Conservation (phyloP, 768 basidiomycete species). For the Kondoa malvinella region DNA sequence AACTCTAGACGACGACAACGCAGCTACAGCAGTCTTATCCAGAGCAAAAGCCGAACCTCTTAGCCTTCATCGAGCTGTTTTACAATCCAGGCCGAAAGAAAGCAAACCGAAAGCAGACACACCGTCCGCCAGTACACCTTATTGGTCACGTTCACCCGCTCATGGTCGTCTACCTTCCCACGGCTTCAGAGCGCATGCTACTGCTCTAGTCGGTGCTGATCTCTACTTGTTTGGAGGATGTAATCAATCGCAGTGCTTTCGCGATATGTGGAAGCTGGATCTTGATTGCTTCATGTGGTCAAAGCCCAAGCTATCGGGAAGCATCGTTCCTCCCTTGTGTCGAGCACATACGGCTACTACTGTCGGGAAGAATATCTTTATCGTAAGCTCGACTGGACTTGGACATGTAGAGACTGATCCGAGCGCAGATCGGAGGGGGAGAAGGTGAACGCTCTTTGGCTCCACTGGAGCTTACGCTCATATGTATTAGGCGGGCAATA, state of each 20-base stretch:
- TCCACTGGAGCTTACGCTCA: no score
- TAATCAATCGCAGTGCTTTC: conserved; percentile 12
- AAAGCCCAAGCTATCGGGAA: conserved; percentile 6
- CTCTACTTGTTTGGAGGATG: conserved; percentile 18
- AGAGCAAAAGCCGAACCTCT: neutral
- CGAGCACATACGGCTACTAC: conserved; percentile 11
- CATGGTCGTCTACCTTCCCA: conserved; percentile 5
- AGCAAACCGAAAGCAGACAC: neutral
- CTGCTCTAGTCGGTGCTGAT: conserved; percentile 1
- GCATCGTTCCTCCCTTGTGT: conserved; percentile 8
- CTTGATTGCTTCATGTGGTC: conserved; percentile 9
- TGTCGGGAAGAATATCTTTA: conserved; percentile 12
- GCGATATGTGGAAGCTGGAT: conserved; percentile 17
- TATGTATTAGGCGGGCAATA: no score
- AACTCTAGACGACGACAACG: no score
- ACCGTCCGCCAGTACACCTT: neutral
- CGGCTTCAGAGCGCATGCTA: conserved; percentile 11
- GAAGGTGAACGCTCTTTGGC: no score
- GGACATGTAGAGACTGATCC: no score
- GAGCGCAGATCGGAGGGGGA: no score
- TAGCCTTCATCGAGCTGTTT: neutral
- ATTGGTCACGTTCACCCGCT: conserved; percentile 7
- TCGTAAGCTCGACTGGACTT: conserved; percentile 11
- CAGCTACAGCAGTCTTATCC: no score
- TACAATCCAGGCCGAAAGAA: neutral